Evolutionary conservation across 2,329 filamentous ascomycete genomes (phyloP).

Genomic region (Trichophyton simii): DNA sequence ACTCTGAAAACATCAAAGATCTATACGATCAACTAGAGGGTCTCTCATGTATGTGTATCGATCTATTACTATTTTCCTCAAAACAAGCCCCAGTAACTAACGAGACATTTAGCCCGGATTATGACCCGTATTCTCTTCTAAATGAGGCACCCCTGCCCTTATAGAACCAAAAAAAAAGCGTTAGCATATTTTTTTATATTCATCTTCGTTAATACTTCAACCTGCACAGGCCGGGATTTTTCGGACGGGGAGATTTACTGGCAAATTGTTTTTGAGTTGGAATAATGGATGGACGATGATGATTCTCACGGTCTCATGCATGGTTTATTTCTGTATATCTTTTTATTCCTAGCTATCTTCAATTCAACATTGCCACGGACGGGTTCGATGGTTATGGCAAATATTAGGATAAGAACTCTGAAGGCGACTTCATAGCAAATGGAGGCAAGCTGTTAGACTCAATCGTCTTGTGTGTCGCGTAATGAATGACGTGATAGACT

Average conservation of each 20-base stretch:
- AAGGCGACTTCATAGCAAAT: background rate
- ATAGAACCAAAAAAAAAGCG: background rate
- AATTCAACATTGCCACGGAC: background rate
- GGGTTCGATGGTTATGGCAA: background rate
- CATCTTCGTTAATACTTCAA: background rate
- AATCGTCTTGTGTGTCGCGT: too few species aligned
- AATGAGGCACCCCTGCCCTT: constrained; percentile 4
- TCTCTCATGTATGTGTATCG: constrained; percentile 54
- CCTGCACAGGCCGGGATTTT: background rate
- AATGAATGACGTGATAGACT: too few species aligned
- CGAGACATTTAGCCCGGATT: constrained; percentile 28
- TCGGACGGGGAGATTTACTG: background rate
- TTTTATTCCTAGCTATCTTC: background rate
- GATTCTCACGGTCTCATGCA: background rate
- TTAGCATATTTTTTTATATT: background rate
- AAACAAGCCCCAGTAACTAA: background rate
- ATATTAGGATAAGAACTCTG: background rate
- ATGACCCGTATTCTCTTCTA: constrained; percentile 36
- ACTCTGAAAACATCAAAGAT: constrained; percentile 67
- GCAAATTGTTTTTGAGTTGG: background rate
- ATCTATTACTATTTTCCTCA: background rate
- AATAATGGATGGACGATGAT: background rate
- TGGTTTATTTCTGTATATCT: background rate
- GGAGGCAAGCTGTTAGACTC: background rate
- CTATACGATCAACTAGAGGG: constrained; percentile 72